These are phyloP conservation scores for Xylariomycetidae sp. DNA, from an alignment of 2,329 filamentous ascomycete species.

Conservation along the genomic window DNA sequence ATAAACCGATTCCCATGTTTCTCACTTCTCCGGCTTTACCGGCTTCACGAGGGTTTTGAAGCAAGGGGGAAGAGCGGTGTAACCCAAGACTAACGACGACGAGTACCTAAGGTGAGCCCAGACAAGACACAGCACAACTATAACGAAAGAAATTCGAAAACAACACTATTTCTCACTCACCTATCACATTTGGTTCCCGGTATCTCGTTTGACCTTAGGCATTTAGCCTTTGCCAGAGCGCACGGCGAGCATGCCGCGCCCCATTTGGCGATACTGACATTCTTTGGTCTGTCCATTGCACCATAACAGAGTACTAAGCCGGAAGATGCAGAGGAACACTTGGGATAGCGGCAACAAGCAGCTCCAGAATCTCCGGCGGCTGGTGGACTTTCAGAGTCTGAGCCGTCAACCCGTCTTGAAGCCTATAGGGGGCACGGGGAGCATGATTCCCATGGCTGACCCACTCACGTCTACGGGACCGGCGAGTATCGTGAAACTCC, in stretches of 20 bases:
- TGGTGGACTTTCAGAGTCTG: conserved; percentile 17
- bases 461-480: conserved; percentile 1
- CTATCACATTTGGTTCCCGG: conserved; percentile 40
- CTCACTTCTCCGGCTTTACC: too few species aligned
- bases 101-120: too few species aligned
- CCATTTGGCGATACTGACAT: conserved; percentile 34
- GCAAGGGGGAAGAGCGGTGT: too few species aligned
- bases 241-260: conserved; percentile 45
- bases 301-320: background rate
- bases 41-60: background rate
- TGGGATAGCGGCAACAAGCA: too few species aligned
- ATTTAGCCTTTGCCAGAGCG: conserved; percentile 46
- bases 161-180: too few species aligned
- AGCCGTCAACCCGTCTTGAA: conserved; percentile 10
- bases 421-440: conserved; percentile 2
- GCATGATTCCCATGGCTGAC: conserved; percentile 4
- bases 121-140: too few species aligned
- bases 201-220: conserved; percentile 36
- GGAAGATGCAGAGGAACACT: too few species aligned
- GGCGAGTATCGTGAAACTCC: conserved; percentile 16
- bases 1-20: too few species aligned
- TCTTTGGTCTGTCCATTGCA: conserved; percentile 20
- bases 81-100: too few species aligned
- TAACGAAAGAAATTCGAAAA: too few species aligned
- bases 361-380: conserved; percentile 10